Evolutionary conservation across 352 stramenopile genomes (phyloP).

Genomic region (Pythium insidiosum): DNA sequence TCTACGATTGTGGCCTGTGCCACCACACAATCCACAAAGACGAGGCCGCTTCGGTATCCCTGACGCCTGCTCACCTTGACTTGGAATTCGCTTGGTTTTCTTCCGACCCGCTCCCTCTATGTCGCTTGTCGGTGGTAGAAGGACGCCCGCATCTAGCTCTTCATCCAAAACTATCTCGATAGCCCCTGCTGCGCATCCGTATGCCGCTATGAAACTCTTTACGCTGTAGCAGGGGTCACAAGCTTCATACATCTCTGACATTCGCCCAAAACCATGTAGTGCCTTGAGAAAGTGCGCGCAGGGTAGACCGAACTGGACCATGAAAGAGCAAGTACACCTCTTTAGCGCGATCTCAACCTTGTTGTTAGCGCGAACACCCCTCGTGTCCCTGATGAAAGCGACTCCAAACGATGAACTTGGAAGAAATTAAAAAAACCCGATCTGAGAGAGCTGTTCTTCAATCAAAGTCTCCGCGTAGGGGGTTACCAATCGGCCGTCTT

Average conservation of each 20-base stretch:
- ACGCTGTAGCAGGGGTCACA: neutral
- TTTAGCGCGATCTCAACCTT: too few relatives aligned
- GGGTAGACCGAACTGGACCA: neutral
- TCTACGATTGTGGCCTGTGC: neutral
- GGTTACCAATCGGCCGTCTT: too few relatives aligned
- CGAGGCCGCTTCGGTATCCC: neutral
- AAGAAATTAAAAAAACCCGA: too few relatives aligned
- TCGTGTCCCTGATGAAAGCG: too few relatives aligned
- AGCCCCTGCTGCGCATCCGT: neutral
- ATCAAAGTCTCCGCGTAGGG: too few relatives aligned
- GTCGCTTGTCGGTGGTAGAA: neutral
- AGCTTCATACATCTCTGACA: neutral
- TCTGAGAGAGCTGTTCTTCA: too few relatives aligned
- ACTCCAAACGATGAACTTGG: too few relatives aligned
- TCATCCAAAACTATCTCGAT: neutral
- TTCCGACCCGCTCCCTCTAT: neutral
- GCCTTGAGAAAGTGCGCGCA: neutral
- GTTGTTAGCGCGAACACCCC: too few relatives aligned
- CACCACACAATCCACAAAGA: neutral
- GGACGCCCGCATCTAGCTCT: neutral
- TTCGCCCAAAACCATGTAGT: neutral
- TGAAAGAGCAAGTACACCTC: too few relatives aligned
- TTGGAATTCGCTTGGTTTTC: neutral
- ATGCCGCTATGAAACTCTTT: neutral
- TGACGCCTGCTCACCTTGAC: neutral